Conservation (phyloP, 2,329 filamentous ascomycete genomes). For the Colletotrichum abscissum region DNA sequence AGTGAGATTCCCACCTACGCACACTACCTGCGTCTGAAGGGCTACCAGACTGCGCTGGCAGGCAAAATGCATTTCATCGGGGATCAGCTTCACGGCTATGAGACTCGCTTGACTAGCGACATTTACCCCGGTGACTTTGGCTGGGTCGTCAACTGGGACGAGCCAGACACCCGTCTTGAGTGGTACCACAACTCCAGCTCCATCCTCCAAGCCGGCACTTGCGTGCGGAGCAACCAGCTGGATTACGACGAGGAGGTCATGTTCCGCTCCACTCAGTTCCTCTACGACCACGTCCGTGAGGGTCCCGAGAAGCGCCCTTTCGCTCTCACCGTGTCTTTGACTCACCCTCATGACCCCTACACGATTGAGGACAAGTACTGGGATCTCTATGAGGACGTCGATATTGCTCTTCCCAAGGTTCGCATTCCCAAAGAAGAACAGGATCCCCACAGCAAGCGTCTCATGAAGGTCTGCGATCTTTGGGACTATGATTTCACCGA, state of each 20-base stretch:
- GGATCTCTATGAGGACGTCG: slow-evolving; percentile 90
- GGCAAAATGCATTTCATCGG: slow-evolving; percentile 99
- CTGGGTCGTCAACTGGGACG: slow-evolving; percentile 96
- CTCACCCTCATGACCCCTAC: slow-evolving; percentile 95
- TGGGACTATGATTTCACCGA: slow-evolving; percentile 86
- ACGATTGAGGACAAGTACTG: slow-evolving; percentile 94
- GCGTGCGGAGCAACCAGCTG: slow-evolving; percentile 91
- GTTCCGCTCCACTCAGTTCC: slow-evolving; percentile 88
- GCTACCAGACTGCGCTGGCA: slow-evolving; percentile 90
- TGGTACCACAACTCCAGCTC: slow-evolving; percentile 98
- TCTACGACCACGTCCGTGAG: slow-evolving; percentile 91
- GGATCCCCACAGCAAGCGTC: slow-evolving; percentile 86
- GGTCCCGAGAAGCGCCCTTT: slow-evolving; percentile 81
- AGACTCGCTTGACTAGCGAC: slow-evolving; percentile 91
- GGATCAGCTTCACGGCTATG: slow-evolving; percentile 94
- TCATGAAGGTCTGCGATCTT: slow-evolving; percentile 88
- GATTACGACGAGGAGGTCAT: slow-evolving; percentile 98
- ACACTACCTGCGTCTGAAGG: slow-evolving; percentile 85
- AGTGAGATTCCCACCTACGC: slow-evolving; percentile 92
- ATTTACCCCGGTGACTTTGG: slow-evolving; percentile 96
- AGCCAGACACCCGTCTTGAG: slow-evolving; percentile 85
- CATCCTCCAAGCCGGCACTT: slow-evolving; percentile 88
- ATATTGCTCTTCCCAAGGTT: slow-evolving; percentile 85
- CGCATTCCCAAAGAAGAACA: slow-evolving; percentile 83
- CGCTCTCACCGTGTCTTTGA: slow-evolving; percentile 89